A percentile compares a stretch with the other conserved stretches of the same genome.
Conservation (phyloP, 495 filamentous ascomycete species). For the Glutinoglossum americanum region DNA sequence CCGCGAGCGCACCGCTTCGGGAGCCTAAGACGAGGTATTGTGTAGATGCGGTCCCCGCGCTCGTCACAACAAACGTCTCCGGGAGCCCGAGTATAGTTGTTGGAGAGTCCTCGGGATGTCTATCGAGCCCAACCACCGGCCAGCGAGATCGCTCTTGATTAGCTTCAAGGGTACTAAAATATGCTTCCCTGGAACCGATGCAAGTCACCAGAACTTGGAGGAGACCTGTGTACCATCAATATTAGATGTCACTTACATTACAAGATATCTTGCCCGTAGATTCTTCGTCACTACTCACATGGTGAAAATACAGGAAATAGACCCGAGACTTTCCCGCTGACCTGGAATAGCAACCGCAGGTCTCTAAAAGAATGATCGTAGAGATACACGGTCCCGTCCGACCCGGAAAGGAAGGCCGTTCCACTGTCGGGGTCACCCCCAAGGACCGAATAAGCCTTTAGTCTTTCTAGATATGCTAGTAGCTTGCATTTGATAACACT, state of each 20-base stretch:
- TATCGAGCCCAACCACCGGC: not conserved
- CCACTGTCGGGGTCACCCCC: constrained; percentile 12
- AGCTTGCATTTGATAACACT: not conserved
- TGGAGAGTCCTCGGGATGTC: not conserved
- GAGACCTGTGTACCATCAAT: not conserved
- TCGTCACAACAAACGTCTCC: constrained; percentile 18
- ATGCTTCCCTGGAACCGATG: constrained; percentile 5
- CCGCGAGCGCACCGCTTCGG: constrained; percentile 33
- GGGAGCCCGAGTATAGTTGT: constrained; percentile 15
- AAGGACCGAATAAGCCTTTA: constrained; percentile 25
- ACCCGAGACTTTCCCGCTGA: constrained; percentile 29
- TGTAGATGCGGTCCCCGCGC: constrained; percentile 18
- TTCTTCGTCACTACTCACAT: not conserved
- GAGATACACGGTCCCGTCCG: constrained; percentile 28
- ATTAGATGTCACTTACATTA: not conserved
- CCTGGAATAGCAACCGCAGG: constrained; percentile 13
- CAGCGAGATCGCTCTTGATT: not conserved
- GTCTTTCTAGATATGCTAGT: constrained; percentile 6
- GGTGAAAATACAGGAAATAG: constrained; percentile 18
- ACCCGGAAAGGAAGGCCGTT: constrained; percentile 29
- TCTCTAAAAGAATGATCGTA: constrained; percentile 16
- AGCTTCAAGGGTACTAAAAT: constrained; percentile 1
- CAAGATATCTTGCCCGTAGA: not conserved
- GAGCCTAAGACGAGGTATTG: constrained; percentile 40
- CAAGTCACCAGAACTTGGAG: not conserved